Percentiles rank a stretch among this genome's conserved stretches.
phyloP scores from a whole-genome alignment of 768 basidiomycete genomes.

The Naganishia randhawae region DNA sequence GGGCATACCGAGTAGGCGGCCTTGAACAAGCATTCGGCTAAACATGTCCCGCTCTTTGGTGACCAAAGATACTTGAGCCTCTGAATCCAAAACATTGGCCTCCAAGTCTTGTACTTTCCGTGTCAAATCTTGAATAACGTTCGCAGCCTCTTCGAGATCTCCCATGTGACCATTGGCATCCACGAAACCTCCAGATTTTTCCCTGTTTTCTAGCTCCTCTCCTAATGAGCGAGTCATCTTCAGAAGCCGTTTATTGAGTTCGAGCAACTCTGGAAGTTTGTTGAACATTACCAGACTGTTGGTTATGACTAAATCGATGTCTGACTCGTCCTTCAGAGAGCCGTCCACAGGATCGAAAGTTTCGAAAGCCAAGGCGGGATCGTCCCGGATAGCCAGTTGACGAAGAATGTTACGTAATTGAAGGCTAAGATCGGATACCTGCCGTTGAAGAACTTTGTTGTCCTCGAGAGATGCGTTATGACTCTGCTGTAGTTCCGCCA shows the following conservation, averaged over 20 bases:
- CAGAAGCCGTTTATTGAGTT: conserved; percentile 84
- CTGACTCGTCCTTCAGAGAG: conserved; percentile 28
- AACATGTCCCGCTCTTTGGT: conserved; percentile 84
- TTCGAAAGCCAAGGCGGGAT: conserved; percentile 74
- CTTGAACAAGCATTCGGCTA: conserved; percentile 62
- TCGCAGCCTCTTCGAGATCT: conserved; percentile 68
- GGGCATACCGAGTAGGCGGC: conserved; percentile 18
- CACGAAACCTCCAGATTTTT: conserved; percentile 50
- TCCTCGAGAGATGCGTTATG: conserved; percentile 85
- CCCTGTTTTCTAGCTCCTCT: conserved; percentile 76
- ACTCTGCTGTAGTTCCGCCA: conserved; percentile 60
- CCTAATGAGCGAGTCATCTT: conserved; percentile 79
- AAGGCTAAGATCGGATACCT: conserved; percentile 74
- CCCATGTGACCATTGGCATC: conserved; percentile 34
- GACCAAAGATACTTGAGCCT: conserved; percentile 73
- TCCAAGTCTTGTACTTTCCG: conserved; percentile 62
- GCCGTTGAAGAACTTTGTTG: conserved; percentile 69
- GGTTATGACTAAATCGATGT: conserved; percentile 64
- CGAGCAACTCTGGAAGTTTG: conserved; percentile 73
- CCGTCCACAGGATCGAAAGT: conserved; percentile 55
- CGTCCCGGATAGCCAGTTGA: conserved; percentile 74
- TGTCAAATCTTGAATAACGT: conserved; percentile 73
- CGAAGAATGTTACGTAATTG: conserved; percentile 78
- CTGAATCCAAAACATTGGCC: conserved; percentile 65
- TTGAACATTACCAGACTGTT: conserved; percentile 83